Conservation (phyloP, 805 yeast genomes). For the Debaryomyces prosopidis region DNA sequence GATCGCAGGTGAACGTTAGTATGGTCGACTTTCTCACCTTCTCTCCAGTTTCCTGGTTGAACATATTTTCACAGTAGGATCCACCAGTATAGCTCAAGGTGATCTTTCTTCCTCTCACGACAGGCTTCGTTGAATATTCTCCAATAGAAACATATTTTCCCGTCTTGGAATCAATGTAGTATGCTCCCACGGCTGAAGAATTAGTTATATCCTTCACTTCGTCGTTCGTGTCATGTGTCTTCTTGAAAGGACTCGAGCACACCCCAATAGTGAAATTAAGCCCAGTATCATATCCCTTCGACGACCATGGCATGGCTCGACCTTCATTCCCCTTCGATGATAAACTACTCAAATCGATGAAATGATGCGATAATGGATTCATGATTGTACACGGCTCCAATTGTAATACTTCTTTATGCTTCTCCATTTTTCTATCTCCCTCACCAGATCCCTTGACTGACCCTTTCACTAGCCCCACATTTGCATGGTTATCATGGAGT, state of each 20-base stretch:
- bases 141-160: slow-evolving; percentile 50
- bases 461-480: background rate
- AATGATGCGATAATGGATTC: slow-evolving; percentile 43
- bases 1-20: slow-evolving; percentile 74
- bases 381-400: slow-evolving; percentile 40
- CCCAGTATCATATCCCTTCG: slow-evolving; percentile 69
- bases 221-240: slow-evolving; percentile 35
- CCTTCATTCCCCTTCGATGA: slow-evolving; percentile 49
- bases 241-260: slow-evolving; percentile 46
- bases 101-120: slow-evolving; percentile 69
- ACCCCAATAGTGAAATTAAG: slow-evolving; percentile 63
- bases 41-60: slow-evolving; percentile 43
- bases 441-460: background rate
- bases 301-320: slow-evolving; percentile 55
- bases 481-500: background rate
- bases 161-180: slow-evolving; percentile 40
- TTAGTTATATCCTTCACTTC: slow-evolving; percentile 44
- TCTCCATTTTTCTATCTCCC: background rate
- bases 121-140: slow-evolving; percentile 57
- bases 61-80: slow-evolving; percentile 47
- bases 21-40: slow-evolving; percentile 61
- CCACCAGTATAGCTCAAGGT: slow-evolving; percentile 73
- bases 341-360: slow-evolving; percentile 54
- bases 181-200: slow-evolving; percentile 42
- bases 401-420: slow-evolving; percentile 1